Evolutionary conservation across 306 rosid species (phyloP).

Genomic region (Quercus parvula): DNA sequence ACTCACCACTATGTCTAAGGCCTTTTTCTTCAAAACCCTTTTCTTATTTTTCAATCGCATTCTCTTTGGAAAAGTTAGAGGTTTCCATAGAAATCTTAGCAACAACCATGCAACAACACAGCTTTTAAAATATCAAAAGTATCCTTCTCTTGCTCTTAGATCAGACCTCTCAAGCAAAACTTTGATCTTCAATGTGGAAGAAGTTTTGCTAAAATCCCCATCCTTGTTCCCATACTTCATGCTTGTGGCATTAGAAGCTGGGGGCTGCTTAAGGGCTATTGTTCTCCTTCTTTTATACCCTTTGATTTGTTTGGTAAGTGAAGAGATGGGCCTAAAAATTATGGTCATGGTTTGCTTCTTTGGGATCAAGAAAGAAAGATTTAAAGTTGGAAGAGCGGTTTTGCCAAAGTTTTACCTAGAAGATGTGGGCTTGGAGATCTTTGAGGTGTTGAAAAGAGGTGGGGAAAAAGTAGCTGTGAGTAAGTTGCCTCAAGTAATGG

Average conservation of each 20-base stretch:
- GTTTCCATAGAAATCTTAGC: conserved; percentile 34
- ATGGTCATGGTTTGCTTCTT: conserved; percentile 80
- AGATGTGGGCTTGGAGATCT: conserved; percentile 63
- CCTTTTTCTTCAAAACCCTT: conserved; percentile 45
- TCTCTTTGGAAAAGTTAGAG: conserved; percentile 41
- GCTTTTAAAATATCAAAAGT: conserved; percentile 29
- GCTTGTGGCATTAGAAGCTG: conserved; percentile 91
- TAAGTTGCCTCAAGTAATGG: conserved; percentile 62
- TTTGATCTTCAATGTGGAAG: conserved; percentile 66
- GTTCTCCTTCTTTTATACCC: conserved; percentile 56
- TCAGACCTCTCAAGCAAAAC: conserved; percentile 41
- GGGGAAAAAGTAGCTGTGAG: conserved; percentile 58
- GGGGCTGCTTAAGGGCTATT: conserved; percentile 51
- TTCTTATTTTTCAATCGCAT: conserved; percentile 51
- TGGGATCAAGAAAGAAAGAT: conserved; percentile 63
- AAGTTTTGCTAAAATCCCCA: conserved; percentile 48
- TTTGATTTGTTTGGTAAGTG: conserved; percentile 39
- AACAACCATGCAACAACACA: conserved; percentile 23
- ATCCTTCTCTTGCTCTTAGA: conserved; percentile 36
- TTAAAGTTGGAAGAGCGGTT: conserved; percentile 61
- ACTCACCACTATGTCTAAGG: conserved; percentile 38
- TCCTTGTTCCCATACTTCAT: conserved; percentile 72
- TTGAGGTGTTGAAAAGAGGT: conserved; percentile 48
- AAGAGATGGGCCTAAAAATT: conserved; percentile 51
- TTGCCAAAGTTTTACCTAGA: conserved; percentile 75